Evolutionary conservation across 768 basidiomycete species (phyloP).

Genomic region (Amanita pallidorosea): DNA sequence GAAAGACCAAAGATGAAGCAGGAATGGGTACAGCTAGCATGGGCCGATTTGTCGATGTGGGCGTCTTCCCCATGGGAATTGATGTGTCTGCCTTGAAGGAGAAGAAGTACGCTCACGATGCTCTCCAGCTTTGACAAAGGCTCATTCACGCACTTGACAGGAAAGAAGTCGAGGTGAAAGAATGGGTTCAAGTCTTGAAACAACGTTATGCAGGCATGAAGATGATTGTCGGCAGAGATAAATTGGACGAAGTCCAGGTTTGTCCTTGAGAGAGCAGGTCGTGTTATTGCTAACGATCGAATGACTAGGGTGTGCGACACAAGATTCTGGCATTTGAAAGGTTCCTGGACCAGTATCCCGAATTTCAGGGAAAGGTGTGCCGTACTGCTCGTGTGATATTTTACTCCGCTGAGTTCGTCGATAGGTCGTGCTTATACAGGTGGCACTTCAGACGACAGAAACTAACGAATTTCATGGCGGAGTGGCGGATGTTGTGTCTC

Average conservation of each 20-base stretch:
- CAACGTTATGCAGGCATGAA: conserved; percentile 83
- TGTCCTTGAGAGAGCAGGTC: neutral
- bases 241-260: conserved; percentile 77
- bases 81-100: conserved; percentile 60
- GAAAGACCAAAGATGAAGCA: conserved; percentile 11
- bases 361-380: conserved; percentile 63
- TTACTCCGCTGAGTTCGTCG: neutral
- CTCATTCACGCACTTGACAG: conserved; percentile 19
- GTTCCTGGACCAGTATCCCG: conserved; percentile 71
- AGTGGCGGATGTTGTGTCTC: conserved; percentile 66
- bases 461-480: conserved; percentile 64
- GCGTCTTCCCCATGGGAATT: conserved; percentile 87
- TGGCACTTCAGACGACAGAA: conserved; percentile 75
- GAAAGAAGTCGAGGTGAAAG: conserved; percentile 64
- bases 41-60: conserved; percentile 72
- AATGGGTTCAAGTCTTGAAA: conserved; percentile 72
- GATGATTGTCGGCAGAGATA: conserved; percentile 80
- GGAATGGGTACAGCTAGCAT: conserved; percentile 21
- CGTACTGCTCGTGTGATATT: neutral
- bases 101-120: conserved; percentile 37
- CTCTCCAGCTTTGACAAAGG: neutral
- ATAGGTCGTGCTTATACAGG: conserved; percentile 75
- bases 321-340: conserved; percentile 77
- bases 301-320: conserved; percentile 55
- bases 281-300: neutral